A percentile compares a stretch with the other conserved stretches of the same genome.
These are phyloP conservation scores for Dipodascopsis tothii DNA, from an alignment of 805 yeast species.

Conservation along the genomic window DNA sequence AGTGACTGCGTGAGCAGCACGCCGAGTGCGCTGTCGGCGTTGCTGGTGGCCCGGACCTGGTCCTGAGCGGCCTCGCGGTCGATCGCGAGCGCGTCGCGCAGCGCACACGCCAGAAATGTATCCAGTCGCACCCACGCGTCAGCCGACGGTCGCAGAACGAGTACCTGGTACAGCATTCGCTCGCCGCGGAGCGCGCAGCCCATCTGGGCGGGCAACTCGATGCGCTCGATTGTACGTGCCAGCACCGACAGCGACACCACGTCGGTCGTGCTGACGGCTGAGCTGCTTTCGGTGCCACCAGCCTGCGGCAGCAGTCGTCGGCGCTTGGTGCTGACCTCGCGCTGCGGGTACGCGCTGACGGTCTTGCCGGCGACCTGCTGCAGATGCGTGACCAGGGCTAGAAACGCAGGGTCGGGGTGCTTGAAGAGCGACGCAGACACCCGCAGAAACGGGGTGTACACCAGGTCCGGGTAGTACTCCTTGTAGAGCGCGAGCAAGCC, in stretches of 20 bases:
- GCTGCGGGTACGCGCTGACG: too few species aligned
- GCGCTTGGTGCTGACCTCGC: neutral
- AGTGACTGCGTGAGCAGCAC: conserved; percentile 5
- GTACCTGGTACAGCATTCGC: conserved; percentile 6
- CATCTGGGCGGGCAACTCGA: conserved; percentile 16
- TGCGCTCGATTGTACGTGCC: conserved; percentile 5
- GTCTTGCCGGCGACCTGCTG: neutral
- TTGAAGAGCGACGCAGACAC: neutral
- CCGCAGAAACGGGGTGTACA: neutral
- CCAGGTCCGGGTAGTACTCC: conserved; percentile 14
- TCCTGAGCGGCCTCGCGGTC: neutral
- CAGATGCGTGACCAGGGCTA: neutral
- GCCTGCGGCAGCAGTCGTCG: neutral
- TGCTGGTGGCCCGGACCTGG: too few species aligned
- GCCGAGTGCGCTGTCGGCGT: conserved; percentile 1
- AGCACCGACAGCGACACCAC: conserved; percentile 4
- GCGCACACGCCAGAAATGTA: conserved; percentile 9
- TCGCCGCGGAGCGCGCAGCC: conserved; percentile 17
- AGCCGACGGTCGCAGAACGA: conserved; percentile 11
- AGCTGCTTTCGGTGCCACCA: neutral
- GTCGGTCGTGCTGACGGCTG: neutral
- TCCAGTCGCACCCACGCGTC: conserved; percentile 11
- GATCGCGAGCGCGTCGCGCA: conserved; percentile 3
- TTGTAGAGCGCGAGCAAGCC: conserved; percentile 15
- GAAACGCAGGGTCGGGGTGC: neutral